Conservation (phyloP, 768 basidiomycete genomes). For the Daedaleopsis sinensis region DNA sequence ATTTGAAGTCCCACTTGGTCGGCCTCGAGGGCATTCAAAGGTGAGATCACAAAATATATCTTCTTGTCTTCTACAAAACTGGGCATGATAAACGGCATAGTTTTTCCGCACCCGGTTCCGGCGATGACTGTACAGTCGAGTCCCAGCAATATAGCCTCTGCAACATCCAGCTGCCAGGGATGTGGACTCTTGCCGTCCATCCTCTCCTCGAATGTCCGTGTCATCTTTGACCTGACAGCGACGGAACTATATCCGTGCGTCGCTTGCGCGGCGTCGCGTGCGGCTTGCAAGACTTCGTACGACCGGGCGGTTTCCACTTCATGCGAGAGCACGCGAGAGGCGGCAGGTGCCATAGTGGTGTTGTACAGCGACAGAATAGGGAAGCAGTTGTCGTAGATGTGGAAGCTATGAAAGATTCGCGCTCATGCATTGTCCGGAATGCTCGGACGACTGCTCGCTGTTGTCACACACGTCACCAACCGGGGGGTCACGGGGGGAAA, state of each 20-base stretch:
- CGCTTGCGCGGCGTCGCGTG: neutral
- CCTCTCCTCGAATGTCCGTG: slow-evolving; percentile 14
- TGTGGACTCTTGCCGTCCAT: slow-evolving; percentile 23
- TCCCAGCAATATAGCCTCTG: slow-evolving; percentile 32
- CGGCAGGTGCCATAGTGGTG: no score
- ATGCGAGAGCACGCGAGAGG: neutral
- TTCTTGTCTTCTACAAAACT: slow-evolving; percentile 19
- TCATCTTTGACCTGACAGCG: slow-evolving; percentile 14
- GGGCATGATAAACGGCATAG: slow-evolving; percentile 26
- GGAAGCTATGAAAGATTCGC: no score
- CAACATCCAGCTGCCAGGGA: slow-evolving; percentile 43
- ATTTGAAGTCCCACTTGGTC: slow-evolving; percentile 29
- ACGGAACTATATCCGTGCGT: slow-evolving; percentile 14
- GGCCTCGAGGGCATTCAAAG: slow-evolving; percentile 26
- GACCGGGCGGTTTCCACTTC: neutral
- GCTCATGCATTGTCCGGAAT: no score
- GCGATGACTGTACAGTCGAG: slow-evolving; percentile 39
- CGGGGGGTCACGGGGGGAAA: no score
- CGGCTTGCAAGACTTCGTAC: neutral
- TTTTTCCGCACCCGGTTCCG: slow-evolving; percentile 22
- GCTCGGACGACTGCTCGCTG: no score
- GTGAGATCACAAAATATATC: slow-evolving; percentile 24
- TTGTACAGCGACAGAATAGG: no score
- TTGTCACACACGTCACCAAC: no score
- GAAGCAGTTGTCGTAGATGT: no score